Conservation (phyloP, 352 stramenopile species). For the Phytophthora aleatoria region DNA sequence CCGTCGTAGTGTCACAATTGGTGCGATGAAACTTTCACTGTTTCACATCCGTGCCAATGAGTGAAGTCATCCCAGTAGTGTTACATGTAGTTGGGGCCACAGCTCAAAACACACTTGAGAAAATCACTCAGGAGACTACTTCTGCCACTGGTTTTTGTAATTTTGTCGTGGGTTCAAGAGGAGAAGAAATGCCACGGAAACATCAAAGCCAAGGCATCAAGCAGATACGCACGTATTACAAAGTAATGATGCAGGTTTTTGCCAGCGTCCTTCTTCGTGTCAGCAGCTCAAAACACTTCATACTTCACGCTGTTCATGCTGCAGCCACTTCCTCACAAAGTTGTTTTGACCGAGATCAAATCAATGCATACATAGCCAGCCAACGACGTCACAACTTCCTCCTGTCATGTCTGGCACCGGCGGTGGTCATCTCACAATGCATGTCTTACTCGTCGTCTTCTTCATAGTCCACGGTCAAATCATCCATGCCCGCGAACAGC, state of each 20-base stretch:
- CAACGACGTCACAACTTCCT: constrained; percentile 29
- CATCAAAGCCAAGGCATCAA: constrained; percentile 41
- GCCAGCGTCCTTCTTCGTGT: constrained; percentile 21
- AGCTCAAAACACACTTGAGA: constrained; percentile 7
- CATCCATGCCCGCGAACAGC: constrained; percentile 71
- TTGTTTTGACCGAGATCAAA: constrained; percentile 25
- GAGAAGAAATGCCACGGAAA: constrained; percentile 31
- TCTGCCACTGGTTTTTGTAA: constrained; percentile 13
- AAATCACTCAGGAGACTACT: constrained; percentile 21
- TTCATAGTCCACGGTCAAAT: constrained; percentile 84
- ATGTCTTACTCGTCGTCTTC: constrained; percentile 67
- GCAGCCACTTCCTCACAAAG: constrained; percentile 17
- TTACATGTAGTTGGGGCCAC: background rate
- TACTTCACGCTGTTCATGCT: constrained; percentile 23
- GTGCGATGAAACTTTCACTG: constrained; percentile 11
- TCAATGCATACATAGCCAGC: constrained; percentile 34
- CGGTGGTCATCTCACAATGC: constrained; percentile 17
- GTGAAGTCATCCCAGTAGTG: background rate
- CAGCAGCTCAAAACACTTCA: constrained; percentile 18
- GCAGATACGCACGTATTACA: constrained; percentile 54
- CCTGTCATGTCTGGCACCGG: constrained; percentile 17
- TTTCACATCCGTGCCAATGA: constrained; percentile 4
- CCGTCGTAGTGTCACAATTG: constrained; percentile 16
- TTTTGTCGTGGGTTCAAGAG: constrained; percentile 15
- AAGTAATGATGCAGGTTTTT: constrained; percentile 38